Base-by-base conservation (phyloP, 192 early-diverging fungal genomes). In the Coemansia sp. region DNA sequence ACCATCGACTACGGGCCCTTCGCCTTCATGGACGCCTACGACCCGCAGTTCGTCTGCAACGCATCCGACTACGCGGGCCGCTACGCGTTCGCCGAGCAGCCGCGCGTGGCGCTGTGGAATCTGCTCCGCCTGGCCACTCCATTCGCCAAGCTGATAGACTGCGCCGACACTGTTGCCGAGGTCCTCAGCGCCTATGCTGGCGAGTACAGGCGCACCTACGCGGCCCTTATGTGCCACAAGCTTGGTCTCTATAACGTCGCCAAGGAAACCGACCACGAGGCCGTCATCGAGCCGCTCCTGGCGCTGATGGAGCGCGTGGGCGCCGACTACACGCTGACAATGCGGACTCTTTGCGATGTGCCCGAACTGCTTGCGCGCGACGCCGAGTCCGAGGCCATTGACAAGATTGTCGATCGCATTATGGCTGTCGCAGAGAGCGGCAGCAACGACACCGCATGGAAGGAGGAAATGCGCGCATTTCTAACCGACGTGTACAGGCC, bases 1-100 rank as follows among this genome's bases (percentile, higher is more conserved):
- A 95, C 95, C 1, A 84, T 95, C 38, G 94, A 97, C 69, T 95
- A 92, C 67, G 95, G 95, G 0, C 93, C 95, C 9, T 95, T 84
- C 67, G 88, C 87, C 46, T 94, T 97, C 62, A 65, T 97, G 63
- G 94, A 97, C 62, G 85, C 76, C 1, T 92, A 94, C 70, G 91
- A 97, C 50, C 93, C 94, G 5, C 67, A 58, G 20, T 92, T 88
- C 67, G 85, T 93, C 20, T 93, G 91, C 75, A 94, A 95, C 70
- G 86, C 88, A 66, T 91, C 90, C 8, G 95, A 97, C 49, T 45
- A 84, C 2, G 61, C 64, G 1, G 94, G 95, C 10, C 89, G 93
- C 32, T 94, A 92, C 68, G 71, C 85, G 5, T 95, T 95, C 51
- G 65, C 80, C 57, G 83, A 91, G 42, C 95, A 97, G 69, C 93